Base-by-base conservation (phyloP, 2,329 filamentous ascomycete species). In the Huntiella moniliformis region DNA sequence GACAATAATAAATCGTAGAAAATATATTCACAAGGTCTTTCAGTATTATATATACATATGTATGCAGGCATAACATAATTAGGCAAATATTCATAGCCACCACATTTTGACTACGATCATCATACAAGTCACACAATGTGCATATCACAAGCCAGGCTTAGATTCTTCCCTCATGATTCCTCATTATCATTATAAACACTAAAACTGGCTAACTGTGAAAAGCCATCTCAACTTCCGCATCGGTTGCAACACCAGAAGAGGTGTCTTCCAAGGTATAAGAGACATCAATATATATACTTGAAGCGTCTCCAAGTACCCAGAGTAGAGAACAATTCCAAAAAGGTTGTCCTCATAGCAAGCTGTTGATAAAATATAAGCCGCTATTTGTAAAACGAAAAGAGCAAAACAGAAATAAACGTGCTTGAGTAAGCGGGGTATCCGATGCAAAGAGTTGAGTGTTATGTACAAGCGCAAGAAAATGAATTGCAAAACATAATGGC, bases 361-460 rank as follows among this genome's bases (percentile, higher is more conserved):
- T 32, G 17, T 42, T 42, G 28, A n/a, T 42, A 42, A 28, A 42
- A 42, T 42, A 32, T 42, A 35, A 13, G 22, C 31, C 28, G 34
- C 40, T 42, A 13, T 34, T 11, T 16, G 12, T 18, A n/a, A 12
- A 28, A 42, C 18, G 34, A 42, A 42, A 42, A n/a, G n/a, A 28
- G 34, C 18, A 42, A 42, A 42, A 42, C 22, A 42, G 34, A 42
- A 34, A 13, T 34, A 42, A 42, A 42, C 40, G 34, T 42, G 40
- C 40, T 42, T 42, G 40, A 35, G 17, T 31, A 42, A 42, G 31
- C 40, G 40, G 40, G 40, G 40, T 42, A 42, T 42, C 40, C 40
- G 40, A 42, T 42, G 40, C 40, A 34, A 18, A 42, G 40, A 42
- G 31, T 35, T 16, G 16, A 42, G 31, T 31, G 34, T 12, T 28